Base-by-base conservation (phyloP, 2,329 filamentous ascomycete genomes). In the Aspergillus niger region DNA sequence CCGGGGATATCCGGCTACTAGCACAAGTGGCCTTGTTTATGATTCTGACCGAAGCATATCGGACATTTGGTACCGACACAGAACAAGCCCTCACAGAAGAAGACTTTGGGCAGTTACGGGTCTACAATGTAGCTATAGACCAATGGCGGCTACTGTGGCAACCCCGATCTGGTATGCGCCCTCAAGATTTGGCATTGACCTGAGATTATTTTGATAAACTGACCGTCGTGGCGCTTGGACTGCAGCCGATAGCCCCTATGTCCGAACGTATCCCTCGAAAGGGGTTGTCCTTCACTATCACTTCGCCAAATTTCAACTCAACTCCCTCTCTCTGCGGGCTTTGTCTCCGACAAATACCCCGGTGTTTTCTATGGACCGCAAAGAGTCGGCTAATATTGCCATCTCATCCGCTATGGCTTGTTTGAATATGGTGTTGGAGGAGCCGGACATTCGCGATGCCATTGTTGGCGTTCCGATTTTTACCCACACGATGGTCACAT, bases 1-100 rank as follows among this genome's bases (percentile, higher is more conserved):
- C 83, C 0, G 80, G 83, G 4, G 86, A 88, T 59, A 81, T 83
- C 58, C 77, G 85, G 3, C 76, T 88, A 0, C 75, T 84, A 55
- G 85, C 84, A 38, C 85, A 88, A 64, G 83, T 88, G 8, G 81
- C 83, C 0, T 67, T 88, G 10, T 79, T 88, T 58, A 81, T 82
- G 20, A 86, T 87, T n/a, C 73, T 87, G 63, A 81, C 82, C n/a
- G 82, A 70, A 79, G 82, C 70, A 72, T 86, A 68, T 73, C 82
- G 65, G 74, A 86, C 84, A 0, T 87, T 88, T 61, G 85, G 85
- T 0, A 81, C 81, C 0, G 84, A 87, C 53, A 81, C 77, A 0
- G 81, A 83, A 17, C 80, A 83, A 28, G 76, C 80, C 0, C 74
- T 87, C 5, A 81, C 81, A 0, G 76, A 81, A 20, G 78, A 80